phyloP scores from a whole-genome alignment of 257 asterid genomes.

The Rehmannia glutinosa region DNA sequence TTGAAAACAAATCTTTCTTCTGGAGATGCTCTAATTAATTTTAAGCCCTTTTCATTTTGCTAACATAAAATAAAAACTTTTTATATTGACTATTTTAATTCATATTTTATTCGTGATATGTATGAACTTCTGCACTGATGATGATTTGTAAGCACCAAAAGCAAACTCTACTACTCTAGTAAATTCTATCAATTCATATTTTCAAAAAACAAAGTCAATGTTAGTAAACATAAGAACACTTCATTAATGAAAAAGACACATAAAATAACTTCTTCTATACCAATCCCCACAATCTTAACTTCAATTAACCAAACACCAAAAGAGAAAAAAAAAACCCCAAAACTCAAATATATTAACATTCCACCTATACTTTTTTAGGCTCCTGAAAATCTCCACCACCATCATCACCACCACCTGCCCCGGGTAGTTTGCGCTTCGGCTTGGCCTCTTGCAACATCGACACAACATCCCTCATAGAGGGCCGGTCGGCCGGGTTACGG shows the following conservation, averaged over 20 bases:
- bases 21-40: too few species aligned
- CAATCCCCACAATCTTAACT: conserved; percentile 48
- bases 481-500: conserved; percentile 79
- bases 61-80: too few species aligned
- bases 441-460: conserved; percentile 82
- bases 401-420: conserved; percentile 11
- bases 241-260: background rate
- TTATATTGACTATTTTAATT: too few species aligned
- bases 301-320: background rate
- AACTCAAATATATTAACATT: conserved; percentile 38
- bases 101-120: too few species aligned
- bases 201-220: background rate
- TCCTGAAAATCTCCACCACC: conserved; percentile 23
- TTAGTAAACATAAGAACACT: background rate
- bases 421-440: conserved; percentile 61
- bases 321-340: background rate
- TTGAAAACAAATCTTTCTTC: too few species aligned
- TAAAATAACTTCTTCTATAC: conserved; percentile 40
- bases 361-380: conserved; percentile 34
- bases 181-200: too few species aligned
- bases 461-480: conserved; percentile 89
- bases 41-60: too few species aligned
- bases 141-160: too few species aligned
- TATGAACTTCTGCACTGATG: too few species aligned
- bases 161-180: too few species aligned